Conservation (phyloP, 306 rosid species). For the Ceratonia siliqua region DNA sequence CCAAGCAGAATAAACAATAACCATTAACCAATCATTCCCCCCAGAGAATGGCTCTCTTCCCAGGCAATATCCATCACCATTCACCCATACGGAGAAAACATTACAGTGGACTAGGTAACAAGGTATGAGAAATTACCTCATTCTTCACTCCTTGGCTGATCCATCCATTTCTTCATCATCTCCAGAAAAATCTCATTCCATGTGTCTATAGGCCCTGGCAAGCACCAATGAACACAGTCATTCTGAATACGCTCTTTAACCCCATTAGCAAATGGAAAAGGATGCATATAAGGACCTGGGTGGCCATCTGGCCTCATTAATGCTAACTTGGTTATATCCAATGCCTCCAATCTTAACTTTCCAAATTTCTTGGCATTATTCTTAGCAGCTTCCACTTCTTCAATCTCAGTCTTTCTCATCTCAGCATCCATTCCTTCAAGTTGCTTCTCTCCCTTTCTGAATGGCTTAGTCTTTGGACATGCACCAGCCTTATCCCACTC, state of each 20-base stretch:
- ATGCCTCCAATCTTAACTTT: constrained; percentile 55
- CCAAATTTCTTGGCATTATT: constrained; percentile 32
- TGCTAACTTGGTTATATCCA: constrained; percentile 73
- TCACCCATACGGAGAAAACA: constrained; percentile 1
- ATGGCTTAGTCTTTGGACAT: constrained; percentile 74
- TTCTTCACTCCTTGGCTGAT: background rate
- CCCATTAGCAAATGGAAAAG: constrained; percentile 72
- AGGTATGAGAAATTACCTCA: constrained; percentile 32
- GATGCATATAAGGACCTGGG: constrained; percentile 89
- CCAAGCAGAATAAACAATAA: constrained; percentile 18
- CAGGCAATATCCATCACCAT: constrained; percentile 29
- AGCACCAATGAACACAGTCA: constrained; percentile 97
- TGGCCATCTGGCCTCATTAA: constrained; percentile 90
- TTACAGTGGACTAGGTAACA: background rate
- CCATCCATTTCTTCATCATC: constrained; percentile 59
- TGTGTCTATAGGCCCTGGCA: constrained; percentile 89
- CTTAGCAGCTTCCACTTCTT: constrained; percentile 73
- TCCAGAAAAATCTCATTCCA: constrained; percentile 85
- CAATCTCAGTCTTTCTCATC: constrained; percentile 65
- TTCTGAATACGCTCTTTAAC: constrained; percentile 68
- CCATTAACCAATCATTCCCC: constrained; percentile 13
- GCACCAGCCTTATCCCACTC: constrained; percentile 91
- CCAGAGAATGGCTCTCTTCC: constrained; percentile 20
- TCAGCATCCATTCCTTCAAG: constrained; percentile 85
- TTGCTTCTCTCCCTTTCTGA: constrained; percentile 49